Evolutionary conservation across 1,284 basidiomycete genomes (phyloP), one percentile per base, ranked within the genome.

Genomic region (Marasmius tenuissimus): DNA sequence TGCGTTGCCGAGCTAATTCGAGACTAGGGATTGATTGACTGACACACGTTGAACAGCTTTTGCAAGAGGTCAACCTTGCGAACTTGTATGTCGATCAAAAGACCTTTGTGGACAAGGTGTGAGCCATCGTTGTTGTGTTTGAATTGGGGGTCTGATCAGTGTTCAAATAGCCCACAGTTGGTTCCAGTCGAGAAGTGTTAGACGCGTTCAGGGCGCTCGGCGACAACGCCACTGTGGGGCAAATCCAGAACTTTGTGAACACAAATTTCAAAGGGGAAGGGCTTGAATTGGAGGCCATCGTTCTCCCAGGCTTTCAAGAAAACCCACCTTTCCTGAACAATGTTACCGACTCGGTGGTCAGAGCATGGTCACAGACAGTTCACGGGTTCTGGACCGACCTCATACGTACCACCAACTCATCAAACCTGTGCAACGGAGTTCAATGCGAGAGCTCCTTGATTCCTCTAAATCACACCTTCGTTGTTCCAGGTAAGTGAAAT

Each of bases 401-500:
- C 2, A 88, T 92, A 55, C 79, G 93, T 59, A 77, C 79, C 14
- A 94, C 94, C 2, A 95, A 97, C 69, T 68, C 78, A 16, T 84
- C 86, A 0, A 78, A 84, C 1, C 72, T 95, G 3, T 96, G 94
- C 71, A 78, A 83, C 33, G 80, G 77, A 34, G 81, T 80, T 8
- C 67, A 72, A 27, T 97, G 94, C 71, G 90, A 93, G 70, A 92
- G 92, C 71, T 84, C 89, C 1, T 78, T 97, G 53, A 94, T 97
- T 64, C 93, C 94, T 3, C 80, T 97, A 58, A 96, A 97, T 70
- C 84, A 96, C 69, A 93, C 92, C 0, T 93, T 97, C 70, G 91
- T 96, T 20, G 85, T 97, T 45, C 94, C 96, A 9, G 95, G 91
- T 89, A 67, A 60, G 84, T 75, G 9, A 18, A 20, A 33, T 69